These are phyloP conservation scores for Metarhizium album DNA, from an alignment of 2,329 filamentous ascomycete genomes.

Conservation along the genomic window DNA sequence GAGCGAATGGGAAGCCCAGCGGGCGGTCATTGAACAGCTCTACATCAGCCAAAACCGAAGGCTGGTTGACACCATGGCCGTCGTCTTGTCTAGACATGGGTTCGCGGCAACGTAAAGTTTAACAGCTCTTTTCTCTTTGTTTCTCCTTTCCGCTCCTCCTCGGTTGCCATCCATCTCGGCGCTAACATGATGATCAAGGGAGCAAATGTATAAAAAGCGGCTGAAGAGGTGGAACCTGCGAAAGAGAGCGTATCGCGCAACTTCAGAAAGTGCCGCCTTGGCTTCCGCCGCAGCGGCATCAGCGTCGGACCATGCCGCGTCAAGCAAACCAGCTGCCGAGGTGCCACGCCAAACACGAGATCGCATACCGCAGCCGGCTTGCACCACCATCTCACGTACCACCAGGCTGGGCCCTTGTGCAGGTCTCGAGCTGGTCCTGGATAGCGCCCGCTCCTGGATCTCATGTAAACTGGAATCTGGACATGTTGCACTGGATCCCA, in stretches of 20 bases:
- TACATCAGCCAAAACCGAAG: slow-evolving; percentile 26
- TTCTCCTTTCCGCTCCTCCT: no score
- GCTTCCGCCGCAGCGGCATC: slow-evolving; percentile 7
- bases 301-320: background rate
- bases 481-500: slow-evolving; percentile 20
- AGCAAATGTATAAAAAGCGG: slow-evolving; percentile 30
- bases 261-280: background rate
- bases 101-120: slow-evolving; percentile 27
- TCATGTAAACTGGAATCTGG: slow-evolving; percentile 22
- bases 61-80: slow-evolving; percentile 25
- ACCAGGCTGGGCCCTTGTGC: slow-evolving; percentile 17
- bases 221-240: slow-evolving; percentile 28
- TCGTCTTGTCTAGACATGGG: slow-evolving; percentile 22
- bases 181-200: slow-evolving; percentile 13
- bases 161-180: background rate
- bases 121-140: no score
- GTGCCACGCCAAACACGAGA: background rate
- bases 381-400: slow-evolving; percentile 13
- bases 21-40: slow-evolving; percentile 20
- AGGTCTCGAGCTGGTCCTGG: slow-evolving; percentile 22
- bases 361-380: background rate
- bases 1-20: slow-evolving; percentile 23
- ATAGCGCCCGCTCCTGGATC: slow-evolving; percentile 24
- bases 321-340: slow-evolving; percentile 3
- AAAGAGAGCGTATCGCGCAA: slow-evolving; percentile 24